Base-by-base conservation (phyloP, 164 flowering plant genomes). In the Hamamelis virginiana region DNA sequence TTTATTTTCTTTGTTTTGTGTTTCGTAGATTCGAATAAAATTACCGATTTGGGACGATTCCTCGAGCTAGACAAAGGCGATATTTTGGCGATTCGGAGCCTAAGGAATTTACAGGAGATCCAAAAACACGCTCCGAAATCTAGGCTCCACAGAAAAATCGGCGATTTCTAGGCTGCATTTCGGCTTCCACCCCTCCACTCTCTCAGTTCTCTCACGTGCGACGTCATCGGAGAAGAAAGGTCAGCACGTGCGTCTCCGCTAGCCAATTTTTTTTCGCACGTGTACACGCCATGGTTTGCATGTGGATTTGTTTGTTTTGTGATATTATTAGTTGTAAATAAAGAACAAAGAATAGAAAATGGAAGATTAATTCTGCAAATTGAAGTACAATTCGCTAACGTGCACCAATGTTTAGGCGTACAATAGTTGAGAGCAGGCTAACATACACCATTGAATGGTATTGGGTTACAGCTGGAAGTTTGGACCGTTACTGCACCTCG, bases 61-160 rank as follows among this genome's bases (percentile, higher is more conserved):
- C 5, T 69, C 23, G 77, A 76, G 59, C 46, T 72, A 11, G 72
- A 70, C 5, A 81, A 76, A 61, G 75, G 79, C 71, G 74, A 81
- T 33, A 68, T 80, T 41, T 56, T 83, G 75, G 81, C 82, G 72
- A 76, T 84, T 50, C 77, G 83, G 26, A 83, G 83, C 77, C 69
- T 78, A 43, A 77, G 82, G 70, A 85, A 80, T 76, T 60, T 87
- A 74, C 84, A 76, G 68, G 82, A 80, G 69, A 65, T 74, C 25
- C 73, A 55, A 9, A 71, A 26, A 26, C 52, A 33, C 19, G 41
- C 65, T 6, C 70, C 65, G 52, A 68, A 64, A 64, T 70, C 74
- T 50, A 80, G 79, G 9, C 52, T 59, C 26, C 77, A 76, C 80
- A 65, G 86, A 16, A 87, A 85, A 82, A 12, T 80, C 57, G 86